These are phyloP conservation scores for Quercus variabilis DNA, from an alignment of 306 rosid species.

Conservation along the genomic window DNA sequence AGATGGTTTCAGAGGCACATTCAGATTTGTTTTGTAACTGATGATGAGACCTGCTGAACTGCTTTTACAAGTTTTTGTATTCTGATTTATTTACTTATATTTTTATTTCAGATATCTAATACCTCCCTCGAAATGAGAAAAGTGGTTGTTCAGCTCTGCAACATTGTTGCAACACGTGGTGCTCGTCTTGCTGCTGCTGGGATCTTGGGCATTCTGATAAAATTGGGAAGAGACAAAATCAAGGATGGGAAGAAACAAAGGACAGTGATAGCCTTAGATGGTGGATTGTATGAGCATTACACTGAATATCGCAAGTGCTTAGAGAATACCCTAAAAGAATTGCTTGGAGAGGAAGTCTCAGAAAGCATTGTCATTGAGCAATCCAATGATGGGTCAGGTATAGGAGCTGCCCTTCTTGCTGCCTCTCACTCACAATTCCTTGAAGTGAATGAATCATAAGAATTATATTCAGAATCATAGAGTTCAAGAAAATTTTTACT, in stretches of 20 bases:
- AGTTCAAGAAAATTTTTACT: too few species aligned
- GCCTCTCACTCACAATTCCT: conserved; percentile 75
- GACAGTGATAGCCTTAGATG: conserved; percentile 78
- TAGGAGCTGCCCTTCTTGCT: conserved; percentile 87
- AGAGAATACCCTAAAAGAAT: conserved; percentile 61
- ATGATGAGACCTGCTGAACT: conserved; percentile 5
- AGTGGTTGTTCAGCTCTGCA: conserved; percentile 63
- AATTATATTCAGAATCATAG: conserved; percentile 1
- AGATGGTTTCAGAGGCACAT: too few species aligned
- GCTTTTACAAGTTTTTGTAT: background rate
- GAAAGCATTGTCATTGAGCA: conserved; percentile 44
- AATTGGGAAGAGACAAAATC: conserved; percentile 57
- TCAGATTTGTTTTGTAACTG: background rate
- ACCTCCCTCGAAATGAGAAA: conserved; percentile 56
- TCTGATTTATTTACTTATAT: background rate
- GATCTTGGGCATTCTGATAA: conserved; percentile 70
- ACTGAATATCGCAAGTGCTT: conserved; percentile 61
- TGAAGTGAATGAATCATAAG: conserved; percentile 26
- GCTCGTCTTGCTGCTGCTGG: conserved; percentile 94
- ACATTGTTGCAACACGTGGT: conserved; percentile 76
- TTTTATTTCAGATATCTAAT: conserved; percentile 54
- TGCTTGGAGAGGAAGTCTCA: conserved; percentile 59
- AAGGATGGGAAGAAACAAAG: conserved; percentile 40
- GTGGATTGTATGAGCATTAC: conserved; percentile 90
- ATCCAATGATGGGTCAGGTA: conserved; percentile 84